Evolutionary conservation across 768 basidiomycete species (phyloP).

Genomic region (Pleurotus ostreatus): DNA sequence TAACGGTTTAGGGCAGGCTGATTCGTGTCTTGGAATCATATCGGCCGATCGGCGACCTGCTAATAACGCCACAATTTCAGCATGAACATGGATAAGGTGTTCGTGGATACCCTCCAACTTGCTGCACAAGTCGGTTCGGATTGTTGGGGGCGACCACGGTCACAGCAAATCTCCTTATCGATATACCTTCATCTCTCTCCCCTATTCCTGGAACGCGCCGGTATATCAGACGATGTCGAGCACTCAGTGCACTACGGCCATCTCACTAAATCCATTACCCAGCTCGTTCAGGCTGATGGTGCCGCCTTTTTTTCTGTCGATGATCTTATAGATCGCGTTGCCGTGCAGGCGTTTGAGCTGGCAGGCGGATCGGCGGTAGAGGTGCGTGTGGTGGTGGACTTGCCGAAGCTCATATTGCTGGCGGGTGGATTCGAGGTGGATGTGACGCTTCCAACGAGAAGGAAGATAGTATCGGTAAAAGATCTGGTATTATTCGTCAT

Average conservation of each 20-base stretch:
- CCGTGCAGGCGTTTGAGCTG: slow-evolving; percentile 30
- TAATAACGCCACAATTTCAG: no score
- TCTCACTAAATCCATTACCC: slow-evolving; percentile 46
- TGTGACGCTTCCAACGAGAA: slow-evolving; percentile 22
- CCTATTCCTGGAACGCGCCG: slow-evolving; percentile 40
- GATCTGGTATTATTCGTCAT: slow-evolving; percentile 49
- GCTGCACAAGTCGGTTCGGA: slow-evolving; percentile 42
- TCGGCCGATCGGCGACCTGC: no score
- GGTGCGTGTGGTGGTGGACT: slow-evolving; percentile 37
- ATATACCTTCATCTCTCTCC: slow-evolving; percentile 43
- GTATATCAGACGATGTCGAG: slow-evolving; percentile 43
- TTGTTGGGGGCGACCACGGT: slow-evolving; percentile 42
- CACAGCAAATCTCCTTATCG: slow-evolving; percentile 50
- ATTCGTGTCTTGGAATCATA: no score
- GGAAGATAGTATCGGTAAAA: slow-evolving; percentile 31
- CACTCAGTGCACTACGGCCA: slow-evolving; percentile 66
- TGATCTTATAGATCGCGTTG: slow-evolving; percentile 31
- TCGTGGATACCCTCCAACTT: slow-evolving; percentile 37
- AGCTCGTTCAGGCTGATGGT: slow-evolving; percentile 18
- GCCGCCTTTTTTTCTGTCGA: slow-evolving; percentile 23
- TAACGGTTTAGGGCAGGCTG: no score
- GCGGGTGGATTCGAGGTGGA: slow-evolving; percentile 40
- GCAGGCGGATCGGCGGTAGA: slow-evolving; percentile 30
- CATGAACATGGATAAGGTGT: slow-evolving; percentile 43
- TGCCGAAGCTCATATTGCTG: slow-evolving; percentile 50